These are phyloP conservation scores for Kuraishia hungarica DNA, from an alignment of 805 yeast genomes.

Conservation along the genomic window DNA sequence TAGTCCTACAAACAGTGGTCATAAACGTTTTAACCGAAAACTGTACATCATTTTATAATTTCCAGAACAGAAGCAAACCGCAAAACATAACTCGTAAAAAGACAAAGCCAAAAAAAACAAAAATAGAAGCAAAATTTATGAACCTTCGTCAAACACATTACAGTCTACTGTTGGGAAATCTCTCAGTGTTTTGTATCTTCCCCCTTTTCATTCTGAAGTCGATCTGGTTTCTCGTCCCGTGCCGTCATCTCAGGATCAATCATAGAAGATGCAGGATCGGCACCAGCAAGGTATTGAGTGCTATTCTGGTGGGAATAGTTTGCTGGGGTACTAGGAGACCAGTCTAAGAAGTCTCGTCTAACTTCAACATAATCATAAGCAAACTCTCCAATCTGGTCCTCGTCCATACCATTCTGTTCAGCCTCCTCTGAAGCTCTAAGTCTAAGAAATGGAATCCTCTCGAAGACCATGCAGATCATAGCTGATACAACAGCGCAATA, in stretches of 20 bases:
- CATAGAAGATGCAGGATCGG: not conserved
- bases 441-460: slow-evolving; percentile 74
- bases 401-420: slow-evolving; percentile 88
- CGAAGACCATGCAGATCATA: slow-evolving; percentile 60
- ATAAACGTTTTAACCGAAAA: not conserved
- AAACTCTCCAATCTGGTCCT: slow-evolving; percentile 95
- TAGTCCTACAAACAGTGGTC: not conserved
- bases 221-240: not conserved
- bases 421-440: slow-evolving; percentile 78
- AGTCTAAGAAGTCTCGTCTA: slow-evolving; percentile 75
- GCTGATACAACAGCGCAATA: slow-evolving; percentile 74
- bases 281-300: not conserved
- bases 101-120: too few relatives aligned
- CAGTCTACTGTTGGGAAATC: not conserved
- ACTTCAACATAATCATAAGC: slow-evolving; percentile 99
- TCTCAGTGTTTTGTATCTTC: not conserved
- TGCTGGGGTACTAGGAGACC: slow-evolving; percentile 14
- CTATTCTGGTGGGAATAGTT: not conserved
- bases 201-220: not conserved
- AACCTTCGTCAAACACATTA: not conserved
- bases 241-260: not conserved
- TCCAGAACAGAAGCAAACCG: not conserved
- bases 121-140: too few relatives aligned
- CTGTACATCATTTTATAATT: not conserved
- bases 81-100: not conserved